Evolutionary conservation across 805 yeast species (phyloP).

Genomic region (Jamesozyma lodderae): DNA sequence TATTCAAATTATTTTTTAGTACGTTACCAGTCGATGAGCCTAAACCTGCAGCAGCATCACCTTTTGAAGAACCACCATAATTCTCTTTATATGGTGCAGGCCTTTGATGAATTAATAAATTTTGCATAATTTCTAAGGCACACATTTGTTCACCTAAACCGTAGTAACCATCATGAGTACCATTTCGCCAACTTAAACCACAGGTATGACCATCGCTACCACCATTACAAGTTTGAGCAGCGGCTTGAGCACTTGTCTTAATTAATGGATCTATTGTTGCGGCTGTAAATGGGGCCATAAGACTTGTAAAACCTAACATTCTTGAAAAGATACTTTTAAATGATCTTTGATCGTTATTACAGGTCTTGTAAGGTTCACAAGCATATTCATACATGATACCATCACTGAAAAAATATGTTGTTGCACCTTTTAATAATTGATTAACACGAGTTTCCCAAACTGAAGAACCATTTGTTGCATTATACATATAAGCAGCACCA

Average conservation of each 20-base stretch:
- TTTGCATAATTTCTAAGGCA: slow-evolving; percentile 57
- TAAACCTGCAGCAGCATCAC: slow-evolving; percentile 47
- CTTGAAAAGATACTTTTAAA: slow-evolving; percentile 65
- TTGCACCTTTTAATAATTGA: slow-evolving; percentile 38
- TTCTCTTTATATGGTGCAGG: slow-evolving; percentile 46
- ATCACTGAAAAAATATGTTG: slow-evolving; percentile 40
- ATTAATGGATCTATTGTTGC: slow-evolving; percentile 36
- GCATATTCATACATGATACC: slow-evolving; percentile 52
- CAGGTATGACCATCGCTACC: slow-evolving; percentile 71
- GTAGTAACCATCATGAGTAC: slow-evolving; percentile 52
- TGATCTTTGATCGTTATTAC: slow-evolving; percentile 71
- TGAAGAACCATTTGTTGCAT: slow-evolving; percentile 42
- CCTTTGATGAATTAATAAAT: slow-evolving; percentile 35
- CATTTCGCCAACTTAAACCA: slow-evolving; percentile 55
- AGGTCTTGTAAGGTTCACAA: slow-evolving; percentile 41
- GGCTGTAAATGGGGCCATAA: slow-evolving; percentile 42
- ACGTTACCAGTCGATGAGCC: slow-evolving; percentile 34
- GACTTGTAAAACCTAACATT: slow-evolving; percentile 49
- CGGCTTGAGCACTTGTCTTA: slow-evolving; percentile 50
- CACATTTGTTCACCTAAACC: slow-evolving; percentile 78
- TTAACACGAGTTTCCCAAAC: slow-evolving; percentile 43
- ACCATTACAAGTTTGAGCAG: slow-evolving; percentile 64
- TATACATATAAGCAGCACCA: slow-evolving; percentile 64
- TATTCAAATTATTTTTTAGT: slow-evolving; percentile 31
- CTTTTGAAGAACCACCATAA: slow-evolving; percentile 47